Conservation (phyloP, 2,329 filamentous ascomycete genomes). For the Aaosphaeria arxii region DNA sequence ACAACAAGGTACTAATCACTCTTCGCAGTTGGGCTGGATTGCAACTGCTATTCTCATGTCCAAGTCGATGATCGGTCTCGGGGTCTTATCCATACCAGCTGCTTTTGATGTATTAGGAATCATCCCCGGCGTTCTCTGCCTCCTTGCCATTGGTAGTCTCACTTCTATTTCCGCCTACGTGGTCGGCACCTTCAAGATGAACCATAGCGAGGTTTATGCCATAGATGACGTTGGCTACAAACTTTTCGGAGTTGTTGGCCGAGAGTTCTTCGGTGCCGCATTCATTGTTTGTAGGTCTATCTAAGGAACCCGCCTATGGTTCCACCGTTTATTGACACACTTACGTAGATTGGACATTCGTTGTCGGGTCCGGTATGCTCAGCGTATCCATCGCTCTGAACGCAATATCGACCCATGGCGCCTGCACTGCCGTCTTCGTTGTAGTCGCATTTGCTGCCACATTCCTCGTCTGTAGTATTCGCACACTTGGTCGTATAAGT, state of each 20-base stretch:
- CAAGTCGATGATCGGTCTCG: slow-evolving; percentile 30
- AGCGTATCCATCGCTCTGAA: no score
- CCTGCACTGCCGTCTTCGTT: no score
- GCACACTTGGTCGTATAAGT: slow-evolving; percentile 5
- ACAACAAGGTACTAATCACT: background rate
- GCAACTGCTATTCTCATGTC: slow-evolving; percentile 25
- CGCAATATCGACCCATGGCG: no score
- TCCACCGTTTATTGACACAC: slow-evolving; percentile 24
- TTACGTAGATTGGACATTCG: slow-evolving; percentile 11
- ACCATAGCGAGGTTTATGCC: slow-evolving; percentile 54
- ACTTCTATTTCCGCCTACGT: slow-evolving; percentile 51
- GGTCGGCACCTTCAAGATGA: slow-evolving; percentile 52
- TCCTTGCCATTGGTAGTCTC: slow-evolving; percentile 41
- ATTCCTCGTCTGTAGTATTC: slow-evolving; percentile 1
- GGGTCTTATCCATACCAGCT: slow-evolving; percentile 50
- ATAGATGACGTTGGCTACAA: slow-evolving; percentile 57
- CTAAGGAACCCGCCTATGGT: slow-evolving; percentile 30
- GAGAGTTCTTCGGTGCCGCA: slow-evolving; percentile 36
- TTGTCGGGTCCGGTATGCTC: background rate
- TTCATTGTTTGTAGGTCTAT: slow-evolving; percentile 15
- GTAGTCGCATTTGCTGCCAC: no score
- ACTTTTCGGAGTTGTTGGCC: slow-evolving; percentile 52
- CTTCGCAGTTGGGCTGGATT: slow-evolving; percentile 21
- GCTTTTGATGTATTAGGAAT: slow-evolving; percentile 48
- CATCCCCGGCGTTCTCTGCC: slow-evolving; percentile 47